Percentiles rank a stretch among this genome's conserved stretches.
These are phyloP conservation scores for Candida takata DNA, from an alignment of 805 yeast species.

Conservation along the genomic window DNA sequence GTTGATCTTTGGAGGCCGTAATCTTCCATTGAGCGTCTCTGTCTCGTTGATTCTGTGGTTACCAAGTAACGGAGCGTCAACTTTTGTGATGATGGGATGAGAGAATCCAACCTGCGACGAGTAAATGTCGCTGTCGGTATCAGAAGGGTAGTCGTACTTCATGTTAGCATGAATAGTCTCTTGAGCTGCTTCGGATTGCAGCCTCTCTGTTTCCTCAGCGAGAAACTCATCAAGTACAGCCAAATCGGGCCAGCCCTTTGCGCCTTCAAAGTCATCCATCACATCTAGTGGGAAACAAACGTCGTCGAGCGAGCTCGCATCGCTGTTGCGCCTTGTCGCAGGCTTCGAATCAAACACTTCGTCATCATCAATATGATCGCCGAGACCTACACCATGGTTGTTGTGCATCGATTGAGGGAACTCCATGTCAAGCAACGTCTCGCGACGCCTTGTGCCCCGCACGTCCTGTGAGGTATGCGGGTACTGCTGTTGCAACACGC, in stretches of 20 bases:
- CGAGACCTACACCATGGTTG: conserved; percentile 2
- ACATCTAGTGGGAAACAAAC: conserved; percentile 74
- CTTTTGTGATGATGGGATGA: conserved; percentile 36
- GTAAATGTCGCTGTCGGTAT: conserved; percentile 24
- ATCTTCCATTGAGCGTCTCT: conserved; percentile 50
- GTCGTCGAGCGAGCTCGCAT: conserved; percentile 76
- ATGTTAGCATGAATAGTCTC: conserved; percentile 27
- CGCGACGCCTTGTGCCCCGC: conserved; percentile 2
- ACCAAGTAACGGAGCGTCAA: conserved; percentile 32
- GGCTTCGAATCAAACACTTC: conserved; percentile 35
- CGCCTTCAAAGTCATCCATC: conserved; percentile 16
- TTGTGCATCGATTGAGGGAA: not conserved
- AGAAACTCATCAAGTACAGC: conserved; percentile 70
- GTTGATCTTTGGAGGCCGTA: conserved; percentile 66
- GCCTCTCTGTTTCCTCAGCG: conserved; percentile 52
- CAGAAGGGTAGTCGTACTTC: conserved; percentile 25
- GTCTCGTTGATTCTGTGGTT: conserved; percentile 48
- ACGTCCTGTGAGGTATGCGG: too few relatives aligned
- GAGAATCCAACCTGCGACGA: conserved; percentile 29
- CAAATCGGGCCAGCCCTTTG: conserved; percentile 77
- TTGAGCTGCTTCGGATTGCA: conserved; percentile 34
- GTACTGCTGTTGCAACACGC: conserved; percentile 2
- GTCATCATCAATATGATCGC: conserved; percentile 18
- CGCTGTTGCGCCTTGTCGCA: conserved; percentile 34
- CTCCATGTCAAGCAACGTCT: conserved; percentile 6